Conservation (phyloP, 129 eudicot species). For the Flaveria trinervia region DNA sequence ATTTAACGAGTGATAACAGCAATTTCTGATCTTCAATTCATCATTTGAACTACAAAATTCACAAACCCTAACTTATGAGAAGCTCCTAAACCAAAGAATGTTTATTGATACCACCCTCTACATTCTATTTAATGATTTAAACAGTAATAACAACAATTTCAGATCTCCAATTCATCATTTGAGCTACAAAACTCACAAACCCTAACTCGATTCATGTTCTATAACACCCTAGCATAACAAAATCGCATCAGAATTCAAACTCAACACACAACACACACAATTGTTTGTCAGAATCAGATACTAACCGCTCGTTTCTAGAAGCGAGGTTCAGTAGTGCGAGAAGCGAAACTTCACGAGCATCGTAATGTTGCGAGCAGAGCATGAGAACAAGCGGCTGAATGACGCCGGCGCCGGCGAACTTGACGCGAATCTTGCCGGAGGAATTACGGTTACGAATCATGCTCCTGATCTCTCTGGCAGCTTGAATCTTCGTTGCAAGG, state of each 20-base stretch:
- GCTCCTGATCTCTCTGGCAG: constrained; percentile 61
- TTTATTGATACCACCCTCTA: neutral
- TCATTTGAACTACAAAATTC: neutral
- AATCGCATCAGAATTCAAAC: neutral
- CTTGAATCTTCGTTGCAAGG: constrained; percentile 50
- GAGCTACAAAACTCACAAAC: constrained; percentile 15
- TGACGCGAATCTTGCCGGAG: constrained; percentile 48
- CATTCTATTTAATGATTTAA: constrained; percentile 1
- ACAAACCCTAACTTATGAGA: constrained; percentile 11
- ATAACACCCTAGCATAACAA: constrained; percentile 4
- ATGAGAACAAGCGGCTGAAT: constrained; percentile 62
- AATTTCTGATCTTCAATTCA: too few species aligned
- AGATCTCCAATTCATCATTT: constrained; percentile 20
- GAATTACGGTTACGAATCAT: constrained; percentile 61
- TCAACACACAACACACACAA: neutral
- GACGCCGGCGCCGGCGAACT: constrained; percentile 69
- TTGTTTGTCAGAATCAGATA: neutral
- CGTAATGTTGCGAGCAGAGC: constrained; percentile 42
- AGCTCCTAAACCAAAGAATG: constrained; percentile 1
- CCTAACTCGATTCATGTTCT: constrained; percentile 13
- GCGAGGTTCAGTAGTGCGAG: constrained; percentile 80
- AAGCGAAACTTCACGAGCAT: constrained; percentile 60
- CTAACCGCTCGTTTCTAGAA: constrained; percentile 59
- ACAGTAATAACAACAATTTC: constrained; percentile 8
- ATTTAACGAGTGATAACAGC: too few species aligned